Conservation (phyloP, 106 monocot genomes). For the Apostasia shenzhenica region DNA sequence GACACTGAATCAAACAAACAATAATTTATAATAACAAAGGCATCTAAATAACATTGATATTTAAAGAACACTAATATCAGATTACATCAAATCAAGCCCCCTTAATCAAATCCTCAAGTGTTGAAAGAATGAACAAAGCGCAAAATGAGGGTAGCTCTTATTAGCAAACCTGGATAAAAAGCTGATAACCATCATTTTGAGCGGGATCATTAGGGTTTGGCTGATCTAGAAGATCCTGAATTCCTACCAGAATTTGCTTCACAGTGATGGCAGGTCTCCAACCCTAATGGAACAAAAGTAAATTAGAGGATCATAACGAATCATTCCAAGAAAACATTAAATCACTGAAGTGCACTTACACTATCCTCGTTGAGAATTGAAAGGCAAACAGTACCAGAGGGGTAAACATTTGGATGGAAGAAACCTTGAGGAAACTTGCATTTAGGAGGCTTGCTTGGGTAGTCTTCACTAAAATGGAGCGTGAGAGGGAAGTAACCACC, state of each 20-base stretch:
- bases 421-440: conserved; percentile 40
- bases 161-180: conserved; percentile 70
- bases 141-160: no score
- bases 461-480: conserved; percentile 29
- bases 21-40: no score
- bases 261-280: conserved; percentile 98
- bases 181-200: conserved; percentile 86
- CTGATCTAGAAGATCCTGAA: conserved; percentile 89
- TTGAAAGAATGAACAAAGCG: no score
- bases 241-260: conserved; percentile 90
- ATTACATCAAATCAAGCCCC: no score
- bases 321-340: no score
- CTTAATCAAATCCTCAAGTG: no score
- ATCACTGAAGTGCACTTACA: conserved; percentile 4
- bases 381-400: conserved; percentile 37
- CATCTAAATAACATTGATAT: no score
- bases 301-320: background rate
- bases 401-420: conserved; percentile 40
- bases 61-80: no score
- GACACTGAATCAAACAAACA: no score
- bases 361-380: conserved; percentile 41
- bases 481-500: conserved; percentile 30
- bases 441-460: conserved; percentile 42
- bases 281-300: conserved; percentile 32
- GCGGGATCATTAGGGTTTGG: conserved; percentile 94